These are phyloP conservation scores for Carex myosuroides DNA, from an alignment of 176 grass and related monocot genomes.

Conservation along the genomic window DNA sequence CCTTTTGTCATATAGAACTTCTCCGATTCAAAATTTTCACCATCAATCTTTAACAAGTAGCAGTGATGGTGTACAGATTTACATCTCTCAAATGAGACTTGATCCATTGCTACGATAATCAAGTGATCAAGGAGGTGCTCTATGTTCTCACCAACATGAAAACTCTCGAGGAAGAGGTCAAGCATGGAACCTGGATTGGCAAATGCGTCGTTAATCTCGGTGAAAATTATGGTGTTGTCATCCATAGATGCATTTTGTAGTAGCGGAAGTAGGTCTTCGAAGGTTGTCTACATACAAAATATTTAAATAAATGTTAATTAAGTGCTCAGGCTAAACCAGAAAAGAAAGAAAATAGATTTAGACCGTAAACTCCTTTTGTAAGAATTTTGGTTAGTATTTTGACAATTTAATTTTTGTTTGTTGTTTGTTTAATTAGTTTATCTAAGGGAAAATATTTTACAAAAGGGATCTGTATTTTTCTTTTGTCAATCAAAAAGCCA, in stretches of 20 bases:
- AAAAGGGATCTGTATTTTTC: too few relatives aligned
- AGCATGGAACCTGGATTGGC: background rate
- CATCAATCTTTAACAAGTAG: background rate
- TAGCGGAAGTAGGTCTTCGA: slow-evolving; percentile 7
- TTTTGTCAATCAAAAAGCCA: too few relatives aligned
- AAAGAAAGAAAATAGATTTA: background rate
- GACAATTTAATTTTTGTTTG: too few relatives aligned
- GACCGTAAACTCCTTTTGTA: background rate
- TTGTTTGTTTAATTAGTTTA: background rate
- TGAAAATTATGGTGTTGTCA: slow-evolving; percentile 30
- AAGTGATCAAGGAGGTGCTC: slow-evolving; percentile 22
- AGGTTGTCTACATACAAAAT: background rate
- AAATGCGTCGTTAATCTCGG: slow-evolving; percentile 21
- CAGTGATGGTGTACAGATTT: slow-evolving; percentile 27
- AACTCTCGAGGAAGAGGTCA: slow-evolving; percentile 29
- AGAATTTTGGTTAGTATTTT: too few relatives aligned
- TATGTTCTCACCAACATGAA: slow-evolving; percentile 16
- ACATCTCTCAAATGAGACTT: slow-evolving; percentile 7
- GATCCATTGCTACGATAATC: slow-evolving; percentile 19
- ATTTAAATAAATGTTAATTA: background rate
- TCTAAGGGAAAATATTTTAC: background rate
- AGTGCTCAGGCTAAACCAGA: background rate
- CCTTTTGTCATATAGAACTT: slow-evolving; percentile 15
- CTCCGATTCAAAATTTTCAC: background rate
- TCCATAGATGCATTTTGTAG: slow-evolving; percentile 25